phyloP scores from a whole-genome alignment of 2,329 filamentous ascomycete species.

The Calycina herbarum region DNA sequence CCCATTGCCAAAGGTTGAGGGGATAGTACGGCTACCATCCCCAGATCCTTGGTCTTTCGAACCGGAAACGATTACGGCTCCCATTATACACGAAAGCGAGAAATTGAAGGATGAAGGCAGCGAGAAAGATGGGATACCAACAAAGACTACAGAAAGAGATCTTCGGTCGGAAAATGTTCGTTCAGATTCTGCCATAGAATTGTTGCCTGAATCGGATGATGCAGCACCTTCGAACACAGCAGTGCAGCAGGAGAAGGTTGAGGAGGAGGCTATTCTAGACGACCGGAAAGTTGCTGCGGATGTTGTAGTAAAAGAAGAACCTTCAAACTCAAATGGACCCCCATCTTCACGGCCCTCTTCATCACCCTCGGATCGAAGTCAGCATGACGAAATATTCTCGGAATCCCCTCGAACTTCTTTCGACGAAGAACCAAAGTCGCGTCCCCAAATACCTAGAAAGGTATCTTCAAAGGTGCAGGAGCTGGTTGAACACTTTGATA shows the following conservation, averaged over 20 bases:
- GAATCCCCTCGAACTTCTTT: constrained; percentile 38
- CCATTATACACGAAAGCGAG: neutral
- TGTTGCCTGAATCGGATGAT: constrained; percentile 8
- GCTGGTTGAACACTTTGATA: constrained; percentile 34
- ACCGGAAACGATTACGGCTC: neutral
- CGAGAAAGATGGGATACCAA: neutral
- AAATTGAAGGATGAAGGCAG: neutral
- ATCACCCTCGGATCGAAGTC: constrained; percentile 35
- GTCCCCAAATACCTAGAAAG: constrained; percentile 20
- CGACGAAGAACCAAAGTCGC: constrained; percentile 33
- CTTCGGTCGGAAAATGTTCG: neutral
- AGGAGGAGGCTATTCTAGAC: neutral
- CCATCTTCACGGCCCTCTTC: constrained; percentile 33
- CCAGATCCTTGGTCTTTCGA: constrained; percentile 34
- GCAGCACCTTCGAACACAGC: neutral
- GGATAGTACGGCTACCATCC: constrained; percentile 27
- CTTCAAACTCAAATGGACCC: constrained; percentile 10
- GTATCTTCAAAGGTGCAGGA: constrained; percentile 32
- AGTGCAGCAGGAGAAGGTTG: neutral
- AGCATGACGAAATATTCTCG: constrained; percentile 28
- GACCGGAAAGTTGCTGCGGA: neutral
- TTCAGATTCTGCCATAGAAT: constrained; percentile 5
- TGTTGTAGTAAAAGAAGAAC: neutral
- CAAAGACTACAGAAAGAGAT: neutral
- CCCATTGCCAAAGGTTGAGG: constrained; percentile 18